Evolutionary conservation across 306 rosid species (phyloP).

Genomic region (Medicago ruthenica): DNA sequence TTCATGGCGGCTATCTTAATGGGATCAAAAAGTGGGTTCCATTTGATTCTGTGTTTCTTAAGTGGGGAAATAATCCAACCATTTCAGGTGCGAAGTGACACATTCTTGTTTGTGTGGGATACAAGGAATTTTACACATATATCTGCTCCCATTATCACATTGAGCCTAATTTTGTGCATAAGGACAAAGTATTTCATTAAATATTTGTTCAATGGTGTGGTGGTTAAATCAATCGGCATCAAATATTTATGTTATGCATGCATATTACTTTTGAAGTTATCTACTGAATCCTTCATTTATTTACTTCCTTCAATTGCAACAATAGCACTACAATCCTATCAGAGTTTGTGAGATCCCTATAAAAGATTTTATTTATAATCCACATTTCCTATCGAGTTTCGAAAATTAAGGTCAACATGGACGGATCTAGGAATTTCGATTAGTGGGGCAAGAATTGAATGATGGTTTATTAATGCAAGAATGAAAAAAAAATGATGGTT

Average conservation of each 20-base stretch:
- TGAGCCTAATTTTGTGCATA: neutral
- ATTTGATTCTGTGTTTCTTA: slow-evolving; percentile 45
- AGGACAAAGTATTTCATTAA: neutral
- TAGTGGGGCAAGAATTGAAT: too few relatives aligned
- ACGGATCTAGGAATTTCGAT: too few relatives aligned
- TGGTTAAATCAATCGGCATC: neutral
- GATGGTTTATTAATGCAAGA: too few relatives aligned
- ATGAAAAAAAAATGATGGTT: too few relatives aligned
- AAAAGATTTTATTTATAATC: too few relatives aligned
- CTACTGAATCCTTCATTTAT: neutral
- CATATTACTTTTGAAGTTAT: neutral
- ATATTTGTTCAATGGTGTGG: neutral
- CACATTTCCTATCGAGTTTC: too few relatives aligned
- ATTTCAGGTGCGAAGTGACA: slow-evolving; percentile 35
- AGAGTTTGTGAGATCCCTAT: too few relatives aligned
- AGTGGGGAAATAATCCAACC: slow-evolving; percentile 36
- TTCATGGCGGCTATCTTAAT: slow-evolving; percentile 39
- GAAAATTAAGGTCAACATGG: too few relatives aligned
- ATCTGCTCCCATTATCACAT: slow-evolving; percentile 19
- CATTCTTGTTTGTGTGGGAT: neutral
- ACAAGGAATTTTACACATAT: slow-evolving; percentile 2
- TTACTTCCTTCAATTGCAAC: neutral
- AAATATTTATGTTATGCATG: neutral
- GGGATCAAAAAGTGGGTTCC: slow-evolving; percentile 44
- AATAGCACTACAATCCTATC: neutral